Base-by-base conservation (phyloP, 2,329 filamentous ascomycete genomes). In the Rutstroemia sp. region DNA sequence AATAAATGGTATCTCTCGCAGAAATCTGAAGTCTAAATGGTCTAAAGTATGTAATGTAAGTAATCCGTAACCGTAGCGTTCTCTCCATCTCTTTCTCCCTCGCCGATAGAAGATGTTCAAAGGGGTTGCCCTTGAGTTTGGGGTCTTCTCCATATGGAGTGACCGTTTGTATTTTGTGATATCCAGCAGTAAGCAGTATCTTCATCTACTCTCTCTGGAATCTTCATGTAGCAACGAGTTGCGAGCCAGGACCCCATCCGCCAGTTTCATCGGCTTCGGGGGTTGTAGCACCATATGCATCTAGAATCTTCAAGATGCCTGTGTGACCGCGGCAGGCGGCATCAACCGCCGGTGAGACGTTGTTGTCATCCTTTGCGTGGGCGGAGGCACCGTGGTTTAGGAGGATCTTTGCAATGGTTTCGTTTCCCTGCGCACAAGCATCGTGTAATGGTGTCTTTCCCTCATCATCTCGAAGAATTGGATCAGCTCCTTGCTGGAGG, bases 401-500 rank as follows among this genome's bases (percentile, higher is more conserved):
- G 5, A 56, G 16, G 2, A 56, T 51, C 54, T 46, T 56, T 0
- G 54, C 48, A 27, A 56, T 56, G 1, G 16, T 23, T 5, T 51
- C 54, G 16, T 56, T 25, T 19, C 54, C 54, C 19, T 42, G 36
- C 9, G 48, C 54, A 19, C 48, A 56, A 5, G 55, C 55, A 44
- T 48, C 50, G 23, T 57, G 55, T 3, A 57, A 16, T 3, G 55
- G 49, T 10, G 55, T 57, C 10, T 54, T 57, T 1, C 55, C 55
- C 17, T 44, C 50, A 2, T 34, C 44, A 21, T 57, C 55, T 21
- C 54, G 27, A 0, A 54, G 25, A 0, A 53, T 48, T n/a, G 55
- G 55, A 54, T 57, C 55, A 4, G 50, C 49, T 5, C 55, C 55
- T 9, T 45, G 17, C 25, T 53, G 48, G 54, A 61, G 46, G 60